phyloP scores from a whole-genome alignment of 2,329 filamentous ascomycete species.

The Drechslera avenae region DNA sequence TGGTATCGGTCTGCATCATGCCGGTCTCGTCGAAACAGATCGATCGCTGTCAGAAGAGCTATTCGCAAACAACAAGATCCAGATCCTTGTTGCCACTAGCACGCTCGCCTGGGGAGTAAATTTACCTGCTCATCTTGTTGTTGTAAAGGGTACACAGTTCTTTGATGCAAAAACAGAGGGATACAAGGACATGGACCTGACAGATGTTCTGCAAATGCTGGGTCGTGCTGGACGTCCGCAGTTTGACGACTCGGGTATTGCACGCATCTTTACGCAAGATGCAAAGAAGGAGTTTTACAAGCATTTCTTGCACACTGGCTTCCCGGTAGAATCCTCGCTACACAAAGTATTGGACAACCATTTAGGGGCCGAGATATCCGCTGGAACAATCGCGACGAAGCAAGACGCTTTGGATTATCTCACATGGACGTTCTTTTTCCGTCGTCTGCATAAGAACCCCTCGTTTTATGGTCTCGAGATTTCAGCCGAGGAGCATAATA shows the following conservation, averaged over 20 bases:
- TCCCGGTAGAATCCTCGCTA: constrained; percentile 93
- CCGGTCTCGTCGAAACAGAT: constrained; percentile 93
- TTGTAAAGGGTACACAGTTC: constrained; percentile 97
- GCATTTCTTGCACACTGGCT: constrained; percentile 96
- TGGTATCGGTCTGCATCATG: constrained; percentile 95
- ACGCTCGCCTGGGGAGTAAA: constrained; percentile 99
- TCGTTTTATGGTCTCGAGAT: constrained; percentile 97
- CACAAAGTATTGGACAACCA: constrained; percentile 98
- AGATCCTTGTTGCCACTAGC: constrained; percentile 92
- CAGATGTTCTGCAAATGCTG: constrained; percentile 97
- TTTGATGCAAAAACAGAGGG: constrained; percentile 98
- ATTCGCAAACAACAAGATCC: constrained; percentile 97
- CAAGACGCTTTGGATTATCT: constrained; percentile 97
- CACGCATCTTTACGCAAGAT: constrained; percentile 96
- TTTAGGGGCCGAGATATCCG: constrained; percentile 90
- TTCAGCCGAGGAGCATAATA: constrained; percentile 88
- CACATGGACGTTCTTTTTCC: constrained; percentile 99
- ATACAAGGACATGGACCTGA: constrained; percentile 98
- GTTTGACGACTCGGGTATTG: constrained; percentile 94
- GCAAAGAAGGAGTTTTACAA: constrained; percentile 99
- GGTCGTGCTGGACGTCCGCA: constrained; percentile 94
- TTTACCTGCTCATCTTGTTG: constrained; percentile 91
- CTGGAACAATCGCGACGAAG: constrained; percentile 89
- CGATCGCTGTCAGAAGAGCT: constrained; percentile 90
- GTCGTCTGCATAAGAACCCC: constrained; percentile 94